phyloP scores from a whole-genome alignment of 1,139 yeast species.

The Yamadazyma blattariae region DNA sequence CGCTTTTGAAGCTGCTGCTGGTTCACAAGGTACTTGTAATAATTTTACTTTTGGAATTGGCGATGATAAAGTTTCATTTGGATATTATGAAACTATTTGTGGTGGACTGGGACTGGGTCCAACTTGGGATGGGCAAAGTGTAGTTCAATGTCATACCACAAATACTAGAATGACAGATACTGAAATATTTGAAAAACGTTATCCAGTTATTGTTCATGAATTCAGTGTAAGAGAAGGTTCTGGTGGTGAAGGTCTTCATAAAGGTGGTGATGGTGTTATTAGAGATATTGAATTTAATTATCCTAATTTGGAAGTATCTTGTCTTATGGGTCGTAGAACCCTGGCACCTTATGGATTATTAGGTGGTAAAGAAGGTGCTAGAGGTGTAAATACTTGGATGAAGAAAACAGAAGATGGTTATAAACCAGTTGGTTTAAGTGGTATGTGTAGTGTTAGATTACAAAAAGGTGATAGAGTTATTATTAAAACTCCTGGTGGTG shows the following conservation, averaged over 20 bases:
- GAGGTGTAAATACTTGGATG: slow-evolving; percentile 42
- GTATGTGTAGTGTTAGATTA: slow-evolving; percentile 40
- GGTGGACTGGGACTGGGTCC: slow-evolving; percentile 53
- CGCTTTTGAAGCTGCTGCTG: slow-evolving; percentile 73
- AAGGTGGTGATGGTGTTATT: slow-evolving; percentile 46
- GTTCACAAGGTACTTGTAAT: slow-evolving; percentile 50
- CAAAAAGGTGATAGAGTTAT: slow-evolving; percentile 41
- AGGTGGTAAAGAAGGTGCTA: slow-evolving; percentile 39
- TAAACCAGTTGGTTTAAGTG: slow-evolving; percentile 35
- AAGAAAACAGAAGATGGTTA: slow-evolving; percentile 21
- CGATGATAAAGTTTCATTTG: slow-evolving; percentile 38
- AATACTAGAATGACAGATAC: slow-evolving; percentile 49
- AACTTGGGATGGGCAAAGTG: slow-evolving; percentile 47
- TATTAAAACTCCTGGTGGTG: slow-evolving; percentile 48
- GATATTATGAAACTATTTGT: slow-evolving; percentile 49
- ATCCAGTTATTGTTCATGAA: slow-evolving; percentile 44
- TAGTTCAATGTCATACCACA: slow-evolving; percentile 48
- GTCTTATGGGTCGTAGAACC: slow-evolving; percentile 45
- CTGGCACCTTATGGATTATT: slow-evolving; percentile 44
- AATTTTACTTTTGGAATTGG: slow-evolving; percentile 48
- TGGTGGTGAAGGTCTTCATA: slow-evolving; percentile 42
- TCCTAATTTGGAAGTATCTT: slow-evolving; percentile 37
- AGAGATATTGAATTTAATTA: slow-evolving; percentile 46
- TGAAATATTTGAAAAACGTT: slow-evolving; percentile 45
- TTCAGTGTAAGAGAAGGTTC: slow-evolving; percentile 37